Percentiles rank a stretch among this genome's conserved stretches.
These are phyloP conservation scores for Cystofilobasidium bisporidii DNA, from an alignment of 768 basidiomycete genomes.

Conservation along the genomic window DNA sequence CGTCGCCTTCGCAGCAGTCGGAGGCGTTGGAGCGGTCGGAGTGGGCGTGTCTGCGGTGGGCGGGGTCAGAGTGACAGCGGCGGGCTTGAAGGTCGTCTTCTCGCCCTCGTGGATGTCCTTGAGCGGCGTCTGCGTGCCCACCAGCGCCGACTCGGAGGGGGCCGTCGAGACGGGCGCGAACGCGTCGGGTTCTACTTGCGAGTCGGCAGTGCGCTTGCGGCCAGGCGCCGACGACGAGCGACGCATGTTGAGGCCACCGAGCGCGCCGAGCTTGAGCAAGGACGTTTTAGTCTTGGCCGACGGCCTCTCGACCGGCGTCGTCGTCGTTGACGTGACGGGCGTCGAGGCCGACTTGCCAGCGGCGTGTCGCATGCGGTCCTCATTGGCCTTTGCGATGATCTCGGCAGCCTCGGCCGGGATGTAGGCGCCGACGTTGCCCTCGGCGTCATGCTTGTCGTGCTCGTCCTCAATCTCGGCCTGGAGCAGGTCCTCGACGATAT, in stretches of 20 bases:
- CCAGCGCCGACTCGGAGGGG: not conserved
- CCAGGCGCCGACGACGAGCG: constrained; percentile 22
- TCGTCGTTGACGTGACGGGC: not conserved
- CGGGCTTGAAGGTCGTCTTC: not conserved
- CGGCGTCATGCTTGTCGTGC: constrained; percentile 38
- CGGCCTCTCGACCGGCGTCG: not conserved
- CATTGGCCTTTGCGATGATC: constrained; percentile 17
- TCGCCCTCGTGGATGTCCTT: constrained; percentile 1
- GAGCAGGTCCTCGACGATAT: constrained; percentile 85
- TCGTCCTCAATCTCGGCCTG: constrained; percentile 91
- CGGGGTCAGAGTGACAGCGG: not conserved
- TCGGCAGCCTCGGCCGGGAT: constrained; percentile 18
- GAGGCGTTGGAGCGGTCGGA: too few species aligned
- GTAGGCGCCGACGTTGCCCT: constrained; percentile 15
- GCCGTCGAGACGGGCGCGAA: not conserved
- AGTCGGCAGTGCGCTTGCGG: constrained; percentile 9
- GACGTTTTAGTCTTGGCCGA: constrained; percentile 6
- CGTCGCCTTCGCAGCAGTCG: not conserved
- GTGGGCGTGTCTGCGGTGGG: not conserved
- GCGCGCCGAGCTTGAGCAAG: constrained; percentile 10
- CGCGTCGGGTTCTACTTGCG: not conserved
- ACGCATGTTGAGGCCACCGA: constrained; percentile 12
- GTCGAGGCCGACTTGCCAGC: constrained; percentile 3
- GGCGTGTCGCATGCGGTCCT: constrained; percentile 4
- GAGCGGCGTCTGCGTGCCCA: not conserved